Evolutionary conservation across 306 rosid species (phyloP).

Genomic region (Lathyrus oleraceus): DNA sequence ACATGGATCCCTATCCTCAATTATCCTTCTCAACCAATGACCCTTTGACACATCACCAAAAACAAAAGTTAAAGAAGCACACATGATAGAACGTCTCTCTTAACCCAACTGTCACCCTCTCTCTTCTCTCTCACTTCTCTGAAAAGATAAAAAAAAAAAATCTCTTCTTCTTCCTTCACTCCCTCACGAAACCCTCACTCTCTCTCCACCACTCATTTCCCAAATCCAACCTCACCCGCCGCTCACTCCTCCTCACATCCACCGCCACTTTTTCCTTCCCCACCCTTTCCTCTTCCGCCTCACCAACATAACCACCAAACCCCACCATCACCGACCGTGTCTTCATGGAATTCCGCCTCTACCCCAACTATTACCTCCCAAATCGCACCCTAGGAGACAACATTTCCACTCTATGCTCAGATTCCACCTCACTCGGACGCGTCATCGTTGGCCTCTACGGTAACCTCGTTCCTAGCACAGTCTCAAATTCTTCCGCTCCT

Average conservation of each 20-base stretch:
- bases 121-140: too few species aligned
- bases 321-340: slow-evolving; percentile 87
- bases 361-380: slow-evolving; percentile 72
- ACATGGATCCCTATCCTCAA: too few species aligned
- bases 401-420: slow-evolving; percentile 64
- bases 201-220: slow-evolving; percentile 5
- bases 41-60: too few species aligned
- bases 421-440: slow-evolving; percentile 71
- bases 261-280: slow-evolving; percentile 60
- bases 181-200: too few species aligned
- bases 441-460: slow-evolving; percentile 86
- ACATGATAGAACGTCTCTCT: too few species aligned
- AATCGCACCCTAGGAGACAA: slow-evolving; percentile 54
- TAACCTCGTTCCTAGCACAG: slow-evolving; percentile 70
- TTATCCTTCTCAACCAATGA: too few species aligned
- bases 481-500: too few species aligned
- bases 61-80: too few species aligned
- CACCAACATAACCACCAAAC: slow-evolving; percentile 40
- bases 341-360: slow-evolving; percentile 88
- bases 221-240: slow-evolving; percentile 28
- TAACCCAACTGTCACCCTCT: too few species aligned
- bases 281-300: slow-evolving; percentile 31
- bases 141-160: too few species aligned
- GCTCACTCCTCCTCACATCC: slow-evolving; percentile 15
- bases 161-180: too few species aligned